Evolutionary conservation across 176 grass and related monocot genomes (phyloP).

Genomic region (Ensete glaucum): DNA sequence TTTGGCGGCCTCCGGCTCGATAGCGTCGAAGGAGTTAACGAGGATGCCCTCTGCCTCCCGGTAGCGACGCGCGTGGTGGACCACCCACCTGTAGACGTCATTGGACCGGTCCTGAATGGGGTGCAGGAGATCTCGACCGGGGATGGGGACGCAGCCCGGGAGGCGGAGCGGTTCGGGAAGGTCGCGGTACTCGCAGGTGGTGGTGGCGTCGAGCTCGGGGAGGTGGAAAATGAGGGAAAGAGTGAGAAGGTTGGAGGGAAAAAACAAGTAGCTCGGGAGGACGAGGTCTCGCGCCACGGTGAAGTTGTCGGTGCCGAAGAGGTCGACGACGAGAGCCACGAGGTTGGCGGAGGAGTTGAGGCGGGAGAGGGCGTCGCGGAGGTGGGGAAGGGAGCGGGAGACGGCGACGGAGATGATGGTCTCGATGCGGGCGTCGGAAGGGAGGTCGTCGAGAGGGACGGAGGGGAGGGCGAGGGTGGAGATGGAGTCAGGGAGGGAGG

Average conservation of each 20-base stretch:
- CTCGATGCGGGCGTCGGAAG: conserved; percentile 31
- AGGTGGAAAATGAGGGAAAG: conserved; percentile 55
- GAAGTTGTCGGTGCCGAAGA: conserved; percentile 29
- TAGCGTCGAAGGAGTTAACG: conserved; percentile 43
- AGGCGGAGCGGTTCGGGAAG: conserved; percentile 35
- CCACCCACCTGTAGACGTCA: conserved; percentile 29
- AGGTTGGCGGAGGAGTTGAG: conserved; percentile 9
- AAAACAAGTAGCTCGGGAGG: conserved; percentile 41
- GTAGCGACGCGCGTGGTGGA: conserved; percentile 27
- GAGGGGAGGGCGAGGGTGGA: conserved; percentile 23
- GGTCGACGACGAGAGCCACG: conserved; percentile 42
- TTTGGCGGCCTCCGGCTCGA: conserved; percentile 33
- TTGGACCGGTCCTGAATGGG: conserved; percentile 38
- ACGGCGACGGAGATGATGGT: conserved; percentile 33
- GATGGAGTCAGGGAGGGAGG: conserved; percentile 17
- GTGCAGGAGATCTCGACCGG: conserved; percentile 25
- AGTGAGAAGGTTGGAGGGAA: conserved; percentile 46
- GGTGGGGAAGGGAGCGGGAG: neutral
- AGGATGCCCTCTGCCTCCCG: conserved; percentile 31
- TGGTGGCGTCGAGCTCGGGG: conserved; percentile 36
- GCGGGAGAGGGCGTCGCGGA: neutral
- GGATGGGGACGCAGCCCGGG: conserved; percentile 61
- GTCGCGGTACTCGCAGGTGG: conserved; percentile 35
- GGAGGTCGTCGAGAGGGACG: conserved; percentile 21
- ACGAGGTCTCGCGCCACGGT: conserved; percentile 21